Evolutionary conservation across 768 basidiomycete species (phyloP), one percentile per base, ranked within the genome.

Genomic region (Kwoniella pini): DNA sequence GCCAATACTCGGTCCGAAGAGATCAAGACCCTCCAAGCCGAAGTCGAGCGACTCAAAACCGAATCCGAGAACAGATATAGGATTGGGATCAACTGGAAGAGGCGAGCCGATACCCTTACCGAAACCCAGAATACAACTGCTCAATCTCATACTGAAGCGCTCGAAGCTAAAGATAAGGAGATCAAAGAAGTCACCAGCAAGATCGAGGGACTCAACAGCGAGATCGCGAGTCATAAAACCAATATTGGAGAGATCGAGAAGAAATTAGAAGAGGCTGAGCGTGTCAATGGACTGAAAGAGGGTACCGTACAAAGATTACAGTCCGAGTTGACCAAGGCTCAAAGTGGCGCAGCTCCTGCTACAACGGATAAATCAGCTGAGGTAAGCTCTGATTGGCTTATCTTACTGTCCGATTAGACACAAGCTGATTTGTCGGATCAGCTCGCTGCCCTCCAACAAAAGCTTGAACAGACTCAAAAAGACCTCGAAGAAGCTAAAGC

Each of bases 41-140:
- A 72, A 26, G 46, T 68, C 4, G 64, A 66, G 30, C 57, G 45
- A 19, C 50, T 63, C 31, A 71, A 62, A 24, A 39, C 50, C 45
- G 60, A 64, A 40, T 64, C 65, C 12, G 69, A 66, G 27, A 64
- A 42, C 13, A 36, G 57, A 33, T 46, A 67, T 13, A 26, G 60
- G 9, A 72, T 72, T 19, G 74, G 71, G 46, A 58, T 75, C 51
- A 69, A 69, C 28, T 68, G 64, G 67, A 68, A 72, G 44, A 30
- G 48, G n/a, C 63, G 63, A 3, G 50, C 58, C 0, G 65, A 71
- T 10, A 45, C 42, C n/a, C 51, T 67, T 19, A 60, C 56, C 10
- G 62, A 58, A n/a, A 50, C 59, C 19, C 58, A 62, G 46, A 56
- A 26, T 17, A 39, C 44, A 13, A 57, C 65, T 27, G 46, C 57